A percentile compares a stretch with the other conserved stretches of the same genome.
These are phyloP conservation scores for Mucor racemosus DNA, from an alignment of 371 early-diverging fungal genomes.

Conservation along the genomic window DNA sequence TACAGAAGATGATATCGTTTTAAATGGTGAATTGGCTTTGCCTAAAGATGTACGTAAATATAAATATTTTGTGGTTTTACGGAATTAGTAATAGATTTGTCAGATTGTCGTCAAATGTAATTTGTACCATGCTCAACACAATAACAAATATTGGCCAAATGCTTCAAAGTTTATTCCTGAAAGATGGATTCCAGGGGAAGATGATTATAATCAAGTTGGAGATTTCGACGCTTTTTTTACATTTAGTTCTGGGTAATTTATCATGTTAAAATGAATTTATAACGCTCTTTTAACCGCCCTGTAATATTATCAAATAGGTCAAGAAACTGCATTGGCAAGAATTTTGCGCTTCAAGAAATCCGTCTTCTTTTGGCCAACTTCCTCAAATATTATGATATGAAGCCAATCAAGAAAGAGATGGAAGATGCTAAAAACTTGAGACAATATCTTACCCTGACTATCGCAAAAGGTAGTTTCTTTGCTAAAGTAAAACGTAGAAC, in stretches of 20 bases:
- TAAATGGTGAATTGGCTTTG: neutral
- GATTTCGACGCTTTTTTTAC: neutral
- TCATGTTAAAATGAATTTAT: neutral
- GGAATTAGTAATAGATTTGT: neutral
- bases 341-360: slow-evolving; percentile 3
- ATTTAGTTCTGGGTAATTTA: slow-evolving; percentile 4
- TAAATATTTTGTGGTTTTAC: neutral
- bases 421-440: neutral
- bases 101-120: neutral
- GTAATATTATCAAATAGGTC: neutral
- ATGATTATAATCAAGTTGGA: neutral
- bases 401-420: neutral
- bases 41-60: neutral
- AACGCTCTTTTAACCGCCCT: no score
- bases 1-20: neutral
- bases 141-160: slow-evolving; percentile 1
- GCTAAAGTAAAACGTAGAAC: slow-evolving; percentile 2
- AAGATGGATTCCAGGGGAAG: neutral
- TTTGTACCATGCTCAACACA: neutral
- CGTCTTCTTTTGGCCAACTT: neutral
- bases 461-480: neutral
- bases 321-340: slow-evolving; percentile 6
- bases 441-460: neutral
- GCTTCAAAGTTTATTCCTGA: neutral
- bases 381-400: neutral